Conservation (phyloP, 345 rosid genomes). For the Lenwebbia sp. region DNA sequence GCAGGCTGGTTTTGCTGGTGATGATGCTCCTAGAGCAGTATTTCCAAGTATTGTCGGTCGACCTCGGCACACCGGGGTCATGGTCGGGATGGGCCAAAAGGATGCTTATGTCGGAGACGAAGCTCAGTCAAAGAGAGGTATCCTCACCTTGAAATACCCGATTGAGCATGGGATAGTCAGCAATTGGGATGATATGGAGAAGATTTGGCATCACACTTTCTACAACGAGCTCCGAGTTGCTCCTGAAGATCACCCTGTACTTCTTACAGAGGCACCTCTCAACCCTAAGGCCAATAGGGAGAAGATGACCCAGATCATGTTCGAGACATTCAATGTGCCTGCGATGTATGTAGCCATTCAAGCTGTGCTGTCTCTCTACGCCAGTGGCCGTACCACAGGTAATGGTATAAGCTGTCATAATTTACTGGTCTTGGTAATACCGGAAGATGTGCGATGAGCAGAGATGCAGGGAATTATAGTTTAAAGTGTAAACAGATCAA, state of each 20-base stretch:
- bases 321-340: constrained; percentile 34
- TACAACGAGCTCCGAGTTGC: constrained; percentile 50
- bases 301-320: constrained; percentile 45
- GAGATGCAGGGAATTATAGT: background rate
- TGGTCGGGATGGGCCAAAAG: constrained; percentile 50
- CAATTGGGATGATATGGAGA: constrained; percentile 50
- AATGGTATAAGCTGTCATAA: background rate
- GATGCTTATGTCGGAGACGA: constrained; percentile 43
- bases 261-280: constrained; percentile 52
- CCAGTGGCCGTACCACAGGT: constrained; percentile 64
- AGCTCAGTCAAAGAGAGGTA: constrained; percentile 42
- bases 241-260: constrained; percentile 56
- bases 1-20: constrained; percentile 57
- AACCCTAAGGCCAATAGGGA: constrained; percentile 59
- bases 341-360: constrained; percentile 33
- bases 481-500: background rate
- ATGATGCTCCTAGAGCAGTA: constrained; percentile 65
- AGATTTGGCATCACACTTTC: constrained; percentile 46
- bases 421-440: background rate
- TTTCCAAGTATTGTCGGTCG: constrained; percentile 49
- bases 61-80: constrained; percentile 41
- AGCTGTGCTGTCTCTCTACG: constrained; percentile 48
- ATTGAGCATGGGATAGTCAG: constrained; percentile 43
- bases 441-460: background rate
- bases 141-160: constrained; percentile 37